These are phyloP conservation scores for Piedraia hortae DNA, from an alignment of 2,329 filamentous ascomycete genomes.

Conservation along the genomic window DNA sequence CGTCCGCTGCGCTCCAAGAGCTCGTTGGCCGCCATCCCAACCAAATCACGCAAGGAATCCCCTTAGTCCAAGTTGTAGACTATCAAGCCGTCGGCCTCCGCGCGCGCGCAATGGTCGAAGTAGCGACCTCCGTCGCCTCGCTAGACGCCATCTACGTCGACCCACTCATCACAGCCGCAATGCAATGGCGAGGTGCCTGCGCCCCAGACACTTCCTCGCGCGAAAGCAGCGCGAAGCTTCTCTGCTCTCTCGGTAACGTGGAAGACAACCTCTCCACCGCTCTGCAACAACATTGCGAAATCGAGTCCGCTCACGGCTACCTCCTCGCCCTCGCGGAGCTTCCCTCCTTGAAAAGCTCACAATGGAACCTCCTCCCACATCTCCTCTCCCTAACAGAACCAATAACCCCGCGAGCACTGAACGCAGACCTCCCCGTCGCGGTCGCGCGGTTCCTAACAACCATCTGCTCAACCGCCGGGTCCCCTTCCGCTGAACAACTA, in stretches of 20 bases:
- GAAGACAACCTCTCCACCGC: too few species aligned
- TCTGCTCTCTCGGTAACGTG: slow-evolving; percentile 24
- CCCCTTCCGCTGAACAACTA: neutral
- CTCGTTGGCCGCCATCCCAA: slow-evolving; percentile 80
- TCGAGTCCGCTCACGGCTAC: too few species aligned
- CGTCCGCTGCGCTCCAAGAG: slow-evolving; percentile 83
- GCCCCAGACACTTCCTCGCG: slow-evolving; percentile 51
- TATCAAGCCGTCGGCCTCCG: slow-evolving; percentile 83
- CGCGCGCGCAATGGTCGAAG: slow-evolving; percentile 51
- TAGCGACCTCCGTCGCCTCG: slow-evolving; percentile 39
- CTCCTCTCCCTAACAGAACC: neutral
- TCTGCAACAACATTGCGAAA: too few species aligned
- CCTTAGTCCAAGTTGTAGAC: slow-evolving; percentile 68
- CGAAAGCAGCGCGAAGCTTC: slow-evolving; percentile 37
- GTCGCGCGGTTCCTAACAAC: neutral
- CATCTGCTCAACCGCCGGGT: neutral
- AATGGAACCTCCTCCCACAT: too few species aligned
- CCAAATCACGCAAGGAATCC: slow-evolving; percentile 53
- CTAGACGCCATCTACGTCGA: slow-evolving; percentile 36
- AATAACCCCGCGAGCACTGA: neutral
- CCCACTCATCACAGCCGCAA: slow-evolving; percentile 39
- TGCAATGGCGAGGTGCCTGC: slow-evolving; percentile 71
- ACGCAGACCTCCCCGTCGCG: neutral
- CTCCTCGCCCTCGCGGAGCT: too few species aligned
- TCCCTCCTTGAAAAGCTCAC: too few species aligned